Percentiles rank a stretch among this genome's conserved stretches.
Evolutionary conservation across 371 early-diverging fungal species (phyloP).

Genomic region (Lichtheimia ornata): DNA sequence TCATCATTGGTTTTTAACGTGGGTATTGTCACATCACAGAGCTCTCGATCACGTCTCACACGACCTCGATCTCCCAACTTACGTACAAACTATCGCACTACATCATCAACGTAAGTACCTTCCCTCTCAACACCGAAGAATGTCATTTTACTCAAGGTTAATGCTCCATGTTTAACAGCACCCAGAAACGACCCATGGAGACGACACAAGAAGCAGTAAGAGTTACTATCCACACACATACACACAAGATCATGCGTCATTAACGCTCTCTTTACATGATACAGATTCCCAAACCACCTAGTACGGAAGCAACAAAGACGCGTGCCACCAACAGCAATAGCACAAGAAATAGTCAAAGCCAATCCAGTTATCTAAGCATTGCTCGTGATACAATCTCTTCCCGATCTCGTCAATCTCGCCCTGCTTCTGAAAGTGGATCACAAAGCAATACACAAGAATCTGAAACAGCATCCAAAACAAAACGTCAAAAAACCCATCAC

Average conservation of each 20-base stretch:
- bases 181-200: neutral
- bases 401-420: neutral
- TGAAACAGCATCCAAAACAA: neutral
- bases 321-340: neutral
- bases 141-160: neutral
- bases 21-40: neutral
- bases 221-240: too few relatives aligned
- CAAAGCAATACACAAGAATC: neutral
- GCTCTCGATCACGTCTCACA: constrained; percentile 6
- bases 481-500: neutral
- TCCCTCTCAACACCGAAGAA: neutral
- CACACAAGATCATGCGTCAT: too few relatives aligned
- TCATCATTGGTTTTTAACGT: too few relatives aligned
- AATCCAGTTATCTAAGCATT: neutral
- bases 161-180: neutral
- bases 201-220: neutral
- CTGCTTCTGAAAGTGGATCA: neutral
- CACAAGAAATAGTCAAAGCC: neutral
- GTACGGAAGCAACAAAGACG: neutral
- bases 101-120: neutral
- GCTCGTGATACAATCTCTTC: neutral
- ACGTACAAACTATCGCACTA: constrained; percentile 16
- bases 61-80: constrained; percentile 20
- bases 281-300: too few relatives aligned
- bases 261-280: too few relatives aligned